phyloP scores from a whole-genome alignment of 805 yeast genomes.

The Tetrapisispora iriomotensis region DNA sequence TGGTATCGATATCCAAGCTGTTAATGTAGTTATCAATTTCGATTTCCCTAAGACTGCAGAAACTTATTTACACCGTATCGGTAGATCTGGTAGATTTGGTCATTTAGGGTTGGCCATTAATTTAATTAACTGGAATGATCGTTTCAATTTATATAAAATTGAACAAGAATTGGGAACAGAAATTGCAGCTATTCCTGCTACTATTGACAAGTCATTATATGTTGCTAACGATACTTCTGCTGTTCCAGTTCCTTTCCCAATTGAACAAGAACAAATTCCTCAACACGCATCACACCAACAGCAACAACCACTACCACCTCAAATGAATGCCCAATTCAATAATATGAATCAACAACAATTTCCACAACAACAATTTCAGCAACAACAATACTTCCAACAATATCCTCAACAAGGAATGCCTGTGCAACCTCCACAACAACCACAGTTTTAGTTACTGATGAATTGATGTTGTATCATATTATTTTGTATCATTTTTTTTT shows the following conservation, averaged over 20 bases:
- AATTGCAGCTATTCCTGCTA: slow-evolving; percentile 92
- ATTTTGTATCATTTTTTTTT: background rate
- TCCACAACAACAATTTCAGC: background rate
- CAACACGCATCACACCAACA: slow-evolving; percentile 1
- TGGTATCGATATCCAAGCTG: slow-evolving; percentile 99
- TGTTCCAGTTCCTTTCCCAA: slow-evolving; percentile 84
- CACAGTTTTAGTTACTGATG: slow-evolving; percentile 1
- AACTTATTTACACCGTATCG: slow-evolving; percentile 94
- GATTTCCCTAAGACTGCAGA: slow-evolving; percentile 98
- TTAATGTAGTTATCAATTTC: slow-evolving; percentile 93
- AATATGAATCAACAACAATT: slow-evolving; percentile 1
- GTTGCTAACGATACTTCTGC: slow-evolving; percentile 68
- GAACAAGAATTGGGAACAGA: slow-evolving; percentile 97
- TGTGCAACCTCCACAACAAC: slow-evolving; percentile 3
- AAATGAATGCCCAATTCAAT: slow-evolving; percentile 2
- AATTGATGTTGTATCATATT: background rate
- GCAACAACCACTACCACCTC: slow-evolving; percentile 1
- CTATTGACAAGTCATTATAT: slow-evolving; percentile 78
- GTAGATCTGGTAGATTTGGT: slow-evolving; percentile 98
- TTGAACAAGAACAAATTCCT: slow-evolving; percentile 33
- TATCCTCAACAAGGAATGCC: background rate
- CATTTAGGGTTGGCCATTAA: slow-evolving; percentile 97
- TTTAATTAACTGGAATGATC: slow-evolving; percentile 92
- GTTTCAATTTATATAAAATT: slow-evolving; percentile 85
- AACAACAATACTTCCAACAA: background rate